Base-by-base conservation (phyloP, 1,284 basidiomycete genomes). In the Trametes versicolor region DNA sequence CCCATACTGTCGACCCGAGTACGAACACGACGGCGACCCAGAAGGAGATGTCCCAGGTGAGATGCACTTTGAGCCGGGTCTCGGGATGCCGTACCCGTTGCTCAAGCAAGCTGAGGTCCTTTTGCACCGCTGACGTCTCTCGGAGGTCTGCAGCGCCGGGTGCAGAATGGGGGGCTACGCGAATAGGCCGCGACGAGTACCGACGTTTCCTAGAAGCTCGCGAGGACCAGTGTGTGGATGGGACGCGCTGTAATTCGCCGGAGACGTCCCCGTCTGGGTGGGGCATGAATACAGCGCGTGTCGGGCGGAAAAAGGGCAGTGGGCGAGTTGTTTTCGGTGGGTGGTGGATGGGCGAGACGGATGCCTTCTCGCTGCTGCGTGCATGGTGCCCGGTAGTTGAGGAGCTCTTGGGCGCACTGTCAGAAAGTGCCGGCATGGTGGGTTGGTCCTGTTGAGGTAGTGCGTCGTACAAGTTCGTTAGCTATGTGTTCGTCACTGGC, bases 1-100 rank as follows among this genome's bases (percentile, higher is more conserved):
- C 71, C 73, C 75, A 74, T 12, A 69, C 67, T 37, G 74, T 72
- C 4, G 75, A 75, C 13, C 77, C 74, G 39, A 79, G 71, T 3
- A 76, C 69, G 62, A 79, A 77, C 12, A 76, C 62, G 25, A 77
- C 60, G 4, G 75, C 75, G 4, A 74, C 71, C 74, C 75, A 76
- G 64, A 74, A 74, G 19, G 74, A 74, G 13, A 75, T 57, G 59
- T 74, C 73, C 71, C 71, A 73, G 12, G 60, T 62, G 13, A 74
- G 65, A 50, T 69, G 70, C 21, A 72, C 57, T 53, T 72, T 73
- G 54, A 74, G 58, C 17, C 51, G 53, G 39, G 69, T 65, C 15
- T 65, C 48, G 1, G 71, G 65, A 43, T 72, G 64, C 21, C 60
- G 62, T 39, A 74, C 45, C 13, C 70, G 67, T 64, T 73, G 73